Percentiles rank a stretch among this genome's conserved stretches.
phyloP scores from a whole-genome alignment of 169 alveolate species.

The Plasmodium knowlesi region DNA sequence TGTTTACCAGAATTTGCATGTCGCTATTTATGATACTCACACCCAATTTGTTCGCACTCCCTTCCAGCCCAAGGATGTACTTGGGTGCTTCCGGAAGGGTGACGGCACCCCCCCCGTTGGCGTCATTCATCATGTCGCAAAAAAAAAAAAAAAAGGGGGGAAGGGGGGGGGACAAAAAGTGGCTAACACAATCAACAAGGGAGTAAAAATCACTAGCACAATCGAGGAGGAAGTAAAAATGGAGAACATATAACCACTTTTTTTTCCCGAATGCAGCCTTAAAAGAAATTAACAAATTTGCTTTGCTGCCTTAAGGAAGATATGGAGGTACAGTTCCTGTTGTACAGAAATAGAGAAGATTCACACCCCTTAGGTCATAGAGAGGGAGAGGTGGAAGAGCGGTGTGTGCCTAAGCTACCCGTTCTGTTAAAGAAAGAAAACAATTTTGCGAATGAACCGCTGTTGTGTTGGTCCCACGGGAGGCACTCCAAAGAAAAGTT shows the following conservation, averaged over 20 bases:
- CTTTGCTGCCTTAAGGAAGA: not conserved
- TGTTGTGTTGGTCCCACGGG: not conserved
- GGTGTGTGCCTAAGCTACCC: not conserved
- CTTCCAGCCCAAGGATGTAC: conserved; percentile 96
- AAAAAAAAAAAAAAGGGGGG: no score
- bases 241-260: not conserved
- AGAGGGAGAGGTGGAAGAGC: not conserved
- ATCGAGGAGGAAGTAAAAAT: not conserved
- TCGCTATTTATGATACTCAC: conserved; percentile 95
- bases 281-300: no score
- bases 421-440: not conserved
- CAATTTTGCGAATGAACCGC: not conserved
- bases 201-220: no score
- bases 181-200: no score
- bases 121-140: not conserved
- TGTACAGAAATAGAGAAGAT: not conserved
- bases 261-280: not conserved
- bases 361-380: not conserved
- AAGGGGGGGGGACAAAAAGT: not conserved
- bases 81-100: not conserved
- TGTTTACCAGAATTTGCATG: conserved; percentile 96
- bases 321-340: not conserved
- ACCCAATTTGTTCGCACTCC: conserved; percentile 98
- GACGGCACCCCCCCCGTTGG: not conserved
- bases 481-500: not conserved